Conservation (phyloP, 1,284 basidiomycete species). For the Ustilago tritici region DNA sequence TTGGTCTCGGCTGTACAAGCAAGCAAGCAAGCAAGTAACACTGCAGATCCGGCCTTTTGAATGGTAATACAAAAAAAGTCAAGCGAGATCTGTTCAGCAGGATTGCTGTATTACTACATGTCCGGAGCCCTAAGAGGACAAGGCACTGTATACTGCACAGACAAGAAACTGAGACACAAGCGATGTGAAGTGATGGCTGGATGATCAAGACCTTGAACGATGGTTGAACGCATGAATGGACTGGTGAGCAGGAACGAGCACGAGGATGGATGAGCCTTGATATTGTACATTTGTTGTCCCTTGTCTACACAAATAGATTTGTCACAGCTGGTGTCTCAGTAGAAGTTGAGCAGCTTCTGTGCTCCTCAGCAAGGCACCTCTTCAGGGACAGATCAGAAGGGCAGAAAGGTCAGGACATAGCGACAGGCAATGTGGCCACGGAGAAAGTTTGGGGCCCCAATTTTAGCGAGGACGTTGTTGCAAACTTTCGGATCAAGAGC, state of each 20-base stretch:
- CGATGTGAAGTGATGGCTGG: background rate
- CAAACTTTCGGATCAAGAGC: slow-evolving; percentile 11
- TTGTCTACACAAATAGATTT: background rate
- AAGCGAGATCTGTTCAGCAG: slow-evolving; percentile 4
- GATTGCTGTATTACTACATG: background rate
- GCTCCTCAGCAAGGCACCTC: background rate
- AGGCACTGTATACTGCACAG: background rate
- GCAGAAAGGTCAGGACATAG: background rate
- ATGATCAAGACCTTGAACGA: slow-evolving; percentile 11
- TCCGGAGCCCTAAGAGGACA: background rate
- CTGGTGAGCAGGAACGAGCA: slow-evolving; percentile 1
- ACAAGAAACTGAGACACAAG: background rate
- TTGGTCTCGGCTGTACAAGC: background rate
- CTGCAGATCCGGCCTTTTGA: slow-evolving; percentile 9
- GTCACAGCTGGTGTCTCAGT: background rate
- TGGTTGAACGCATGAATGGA: background rate
- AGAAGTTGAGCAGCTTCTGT: background rate
- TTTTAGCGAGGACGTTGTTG: slow-evolving; percentile 13
- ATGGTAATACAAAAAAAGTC: background rate
- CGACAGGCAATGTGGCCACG: background rate
- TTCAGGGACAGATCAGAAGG: too few species aligned
- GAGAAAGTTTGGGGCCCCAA: slow-evolving; percentile 1
- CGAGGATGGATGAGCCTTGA: slow-evolving; percentile 1
- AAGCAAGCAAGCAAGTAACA: background rate
- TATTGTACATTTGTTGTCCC: background rate